Evolutionary conservation across 768 basidiomycete species (phyloP).

Genomic region (Tylopilus balloui): DNA sequence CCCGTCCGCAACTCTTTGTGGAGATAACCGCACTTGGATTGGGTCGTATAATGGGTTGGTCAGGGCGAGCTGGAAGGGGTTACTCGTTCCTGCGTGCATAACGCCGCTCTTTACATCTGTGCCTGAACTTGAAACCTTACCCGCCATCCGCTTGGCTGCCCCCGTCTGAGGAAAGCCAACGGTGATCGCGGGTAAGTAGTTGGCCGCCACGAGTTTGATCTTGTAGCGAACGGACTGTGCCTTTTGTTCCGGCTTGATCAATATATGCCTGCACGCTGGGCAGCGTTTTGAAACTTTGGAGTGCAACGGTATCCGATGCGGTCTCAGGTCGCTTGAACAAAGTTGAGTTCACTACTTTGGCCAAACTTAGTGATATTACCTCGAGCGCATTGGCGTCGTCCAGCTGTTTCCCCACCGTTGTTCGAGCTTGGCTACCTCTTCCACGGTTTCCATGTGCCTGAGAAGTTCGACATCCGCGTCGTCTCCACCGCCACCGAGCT

Average conservation of each 20-base stretch:
- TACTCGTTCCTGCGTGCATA: slow-evolving; percentile 72
- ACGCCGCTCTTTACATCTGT: slow-evolving; percentile 37
- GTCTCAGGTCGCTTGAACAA: slow-evolving; percentile 66
- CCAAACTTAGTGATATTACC: slow-evolving; percentile 36
- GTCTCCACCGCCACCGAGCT: slow-evolving; percentile 53
- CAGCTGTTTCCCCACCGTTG: slow-evolving; percentile 83
- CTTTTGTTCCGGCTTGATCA: slow-evolving; percentile 98
- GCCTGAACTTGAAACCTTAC: slow-evolving; percentile 35
- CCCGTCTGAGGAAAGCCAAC: slow-evolving; percentile 61
- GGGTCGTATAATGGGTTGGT: slow-evolving; percentile 96
- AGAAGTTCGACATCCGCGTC: slow-evolving; percentile 71
- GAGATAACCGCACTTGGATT: slow-evolving; percentile 84
- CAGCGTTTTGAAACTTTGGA: slow-evolving; percentile 96
- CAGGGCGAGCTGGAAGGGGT: slow-evolving; percentile 84
- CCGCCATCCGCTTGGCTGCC: slow-evolving; percentile 32
- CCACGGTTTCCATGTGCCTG: slow-evolving; percentile 54
- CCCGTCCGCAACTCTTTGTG: slow-evolving; percentile 52
- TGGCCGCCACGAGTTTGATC: slow-evolving; percentile 94
- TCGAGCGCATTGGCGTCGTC: slow-evolving; percentile 58
- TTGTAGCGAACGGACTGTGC: slow-evolving; percentile 92
- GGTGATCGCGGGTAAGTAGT: slow-evolving; percentile 86
- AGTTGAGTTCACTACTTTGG: not conserved
- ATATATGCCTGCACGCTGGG: slow-evolving; percentile 88
- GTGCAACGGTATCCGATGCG: slow-evolving; percentile 86
- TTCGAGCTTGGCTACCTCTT: slow-evolving; percentile 65